phyloP scores from a whole-genome alignment of 78 protist species.

The Protostelium mycophagum region DNA sequence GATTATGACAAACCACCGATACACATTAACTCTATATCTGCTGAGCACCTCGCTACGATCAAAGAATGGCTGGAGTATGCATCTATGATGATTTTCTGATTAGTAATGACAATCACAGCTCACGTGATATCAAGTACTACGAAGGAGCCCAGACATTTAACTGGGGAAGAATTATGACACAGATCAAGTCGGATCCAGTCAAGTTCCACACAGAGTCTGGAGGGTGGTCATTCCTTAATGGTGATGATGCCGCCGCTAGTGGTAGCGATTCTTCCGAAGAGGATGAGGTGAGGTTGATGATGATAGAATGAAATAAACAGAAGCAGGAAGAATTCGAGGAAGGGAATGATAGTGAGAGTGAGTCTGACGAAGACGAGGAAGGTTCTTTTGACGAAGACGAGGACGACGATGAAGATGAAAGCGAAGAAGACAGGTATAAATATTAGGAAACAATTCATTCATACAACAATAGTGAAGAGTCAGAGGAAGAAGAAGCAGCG shows the following conservation, averaged over 20 bases:
- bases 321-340: constrained; percentile 18
- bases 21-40: constrained; percentile 61
- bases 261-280: constrained; percentile 48
- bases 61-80: constrained; percentile 80
- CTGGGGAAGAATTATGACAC: constrained; percentile 81
- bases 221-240: constrained; percentile 82
- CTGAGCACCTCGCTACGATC: constrained; percentile 65
- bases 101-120: neutral
- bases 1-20: constrained; percentile 68
- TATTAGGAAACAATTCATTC: constrained; percentile 19
- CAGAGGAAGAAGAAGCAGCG: constrained; percentile 20
- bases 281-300: constrained; percentile 7
- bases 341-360: constrained; percentile 27
- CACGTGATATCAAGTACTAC: constrained; percentile 72
- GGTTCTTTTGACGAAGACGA: neutral
- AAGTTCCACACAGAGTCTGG: constrained; percentile 68
- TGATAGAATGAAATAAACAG: constrained; percentile 18
- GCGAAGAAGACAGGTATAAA: constrained; percentile 47
- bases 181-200: constrained; percentile 36
- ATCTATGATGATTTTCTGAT: neutral
- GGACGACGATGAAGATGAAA: constrained; percentile 53
- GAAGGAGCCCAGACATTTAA: constrained; percentile 55
- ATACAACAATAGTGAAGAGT: constrained; percentile 20
- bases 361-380: constrained; percentile 39
- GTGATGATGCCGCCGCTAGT: constrained; percentile 44